Conservation (phyloP, 345 rosid species). For the Chamaenerion angustifolium region DNA sequence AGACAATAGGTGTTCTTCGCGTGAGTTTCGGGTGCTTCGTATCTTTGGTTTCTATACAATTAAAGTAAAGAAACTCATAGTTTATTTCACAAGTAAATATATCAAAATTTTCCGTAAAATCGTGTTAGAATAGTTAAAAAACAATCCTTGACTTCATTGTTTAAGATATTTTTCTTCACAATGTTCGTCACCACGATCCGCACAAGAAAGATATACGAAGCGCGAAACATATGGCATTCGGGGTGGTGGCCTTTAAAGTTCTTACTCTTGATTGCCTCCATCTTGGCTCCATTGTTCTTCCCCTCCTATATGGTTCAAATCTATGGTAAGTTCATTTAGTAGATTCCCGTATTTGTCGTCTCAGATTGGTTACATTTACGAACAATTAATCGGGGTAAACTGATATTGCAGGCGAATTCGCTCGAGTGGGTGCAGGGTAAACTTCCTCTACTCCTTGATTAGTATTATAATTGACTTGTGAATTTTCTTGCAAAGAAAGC, state of each 20-base stretch:
- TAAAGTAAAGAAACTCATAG: not conserved
- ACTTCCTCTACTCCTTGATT: slow-evolving; percentile 6
- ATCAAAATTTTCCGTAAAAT: too few species aligned
- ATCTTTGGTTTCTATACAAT: slow-evolving; percentile 17
- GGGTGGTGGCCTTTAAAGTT: slow-evolving; percentile 52
- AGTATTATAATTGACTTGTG: not conserved
- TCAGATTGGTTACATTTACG: not conserved
- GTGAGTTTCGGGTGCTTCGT: slow-evolving; percentile 90
- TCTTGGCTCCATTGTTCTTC: slow-evolving; percentile 47
- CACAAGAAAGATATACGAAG: slow-evolving; percentile 42
- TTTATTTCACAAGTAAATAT: too few species aligned
- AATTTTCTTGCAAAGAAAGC: not conserved
- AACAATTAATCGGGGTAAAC: not conserved
- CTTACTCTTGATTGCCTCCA: slow-evolving; percentile 27
- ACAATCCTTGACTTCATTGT: slow-evolving; percentile 23
- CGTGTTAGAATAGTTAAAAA: not conserved
- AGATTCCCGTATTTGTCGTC: not conserved
- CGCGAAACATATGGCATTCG: slow-evolving; percentile 61
- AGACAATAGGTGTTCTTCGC: slow-evolving; percentile 67
- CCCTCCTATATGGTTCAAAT: slow-evolving; percentile 46
- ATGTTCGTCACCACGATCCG: slow-evolving; percentile 53
- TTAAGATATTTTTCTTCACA: slow-evolving; percentile 63
- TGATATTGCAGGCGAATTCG: slow-evolving; percentile 60
- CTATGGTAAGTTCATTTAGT: slow-evolving; percentile 37
- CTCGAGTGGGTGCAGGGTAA: slow-evolving; percentile 88